Conservation (phyloP, 805 yeast genomes). For the Cyberlindnera lachancei region DNA sequence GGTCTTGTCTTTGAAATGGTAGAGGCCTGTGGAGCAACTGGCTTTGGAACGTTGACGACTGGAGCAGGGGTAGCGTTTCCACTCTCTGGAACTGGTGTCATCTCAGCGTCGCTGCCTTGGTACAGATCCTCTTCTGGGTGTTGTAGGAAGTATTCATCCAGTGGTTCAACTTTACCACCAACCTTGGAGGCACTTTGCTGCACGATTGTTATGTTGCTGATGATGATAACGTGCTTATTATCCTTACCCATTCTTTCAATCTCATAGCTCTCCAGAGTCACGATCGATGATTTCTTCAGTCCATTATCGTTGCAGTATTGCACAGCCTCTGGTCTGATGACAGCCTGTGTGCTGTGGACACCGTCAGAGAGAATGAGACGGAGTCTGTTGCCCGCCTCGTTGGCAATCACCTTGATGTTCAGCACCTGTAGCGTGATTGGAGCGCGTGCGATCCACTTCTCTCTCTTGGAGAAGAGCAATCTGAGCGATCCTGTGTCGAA, state of each 20-base stretch:
- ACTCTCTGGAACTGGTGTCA: constrained; percentile 20
- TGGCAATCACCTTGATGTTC: constrained; percentile 30
- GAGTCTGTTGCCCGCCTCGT: constrained; percentile 34
- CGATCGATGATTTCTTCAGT: constrained; percentile 36
- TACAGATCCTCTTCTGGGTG: constrained; percentile 48
- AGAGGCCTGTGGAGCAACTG: constrained; percentile 5
- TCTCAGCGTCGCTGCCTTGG: constrained; percentile 12
- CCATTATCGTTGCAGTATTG: constrained; percentile 38
- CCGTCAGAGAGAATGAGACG: constrained; percentile 49
- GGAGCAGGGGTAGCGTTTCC: constrained; percentile 7
- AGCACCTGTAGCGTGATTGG: constrained; percentile 30
- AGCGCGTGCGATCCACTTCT: constrained; percentile 11
- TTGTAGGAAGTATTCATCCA: constrained; percentile 51
- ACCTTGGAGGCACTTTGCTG: constrained; percentile 31
- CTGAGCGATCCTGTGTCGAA: constrained; percentile 14
- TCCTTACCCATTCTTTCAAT: constrained; percentile 32
- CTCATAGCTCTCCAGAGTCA: constrained; percentile 34
- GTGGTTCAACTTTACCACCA: constrained; percentile 30
- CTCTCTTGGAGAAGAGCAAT: constrained; percentile 15
- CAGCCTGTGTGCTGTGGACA: constrained; percentile 40
- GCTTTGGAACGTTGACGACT: constrained; percentile 1
- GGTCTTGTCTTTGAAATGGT: constrained; percentile 10
- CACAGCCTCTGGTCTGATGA: constrained; percentile 43
- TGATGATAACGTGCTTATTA: constrained; percentile 25
- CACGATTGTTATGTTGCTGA: constrained; percentile 19